Evolutionary conservation across 305 asterid species (phyloP).

Genomic region (Ajuga reptans): DNA sequence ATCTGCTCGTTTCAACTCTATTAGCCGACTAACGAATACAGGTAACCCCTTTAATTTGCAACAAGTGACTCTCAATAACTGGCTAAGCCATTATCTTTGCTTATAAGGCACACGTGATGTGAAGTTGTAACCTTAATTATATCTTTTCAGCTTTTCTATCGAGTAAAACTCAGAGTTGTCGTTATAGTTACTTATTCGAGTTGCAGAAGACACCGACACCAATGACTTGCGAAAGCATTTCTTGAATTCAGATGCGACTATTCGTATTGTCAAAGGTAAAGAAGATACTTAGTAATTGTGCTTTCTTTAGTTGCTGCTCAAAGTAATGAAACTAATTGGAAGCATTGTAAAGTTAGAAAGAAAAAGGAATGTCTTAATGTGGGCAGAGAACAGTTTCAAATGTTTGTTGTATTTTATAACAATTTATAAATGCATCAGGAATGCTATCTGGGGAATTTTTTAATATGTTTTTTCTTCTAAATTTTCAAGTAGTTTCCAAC

Average conservation of each 20-base stretch:
- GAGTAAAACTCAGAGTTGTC: not conserved
- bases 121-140: not conserved
- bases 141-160: constrained; percentile 6
- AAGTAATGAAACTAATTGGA: not conserved
- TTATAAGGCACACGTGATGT: not conserved
- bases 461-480: no score
- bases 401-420: not conserved
- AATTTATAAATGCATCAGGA: not conserved
- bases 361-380: no score
- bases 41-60: constrained; percentile 26
- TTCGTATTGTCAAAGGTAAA: not conserved
- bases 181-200: not conserved
- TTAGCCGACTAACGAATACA: constrained; percentile 33
- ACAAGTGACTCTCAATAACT: not conserved
- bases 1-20: constrained; percentile 54
- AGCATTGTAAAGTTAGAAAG: no score
- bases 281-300: not conserved
- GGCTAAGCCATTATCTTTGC: not conserved
- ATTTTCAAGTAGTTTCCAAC: no score
- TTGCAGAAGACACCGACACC: not conserved
- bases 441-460: no score
- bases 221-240: not conserved
- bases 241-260: not conserved
- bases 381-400: not conserved
- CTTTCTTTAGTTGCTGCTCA: no score